A percentile compares a stretch with the other conserved stretches of the same genome.
Conservation (phyloP, 1,284 basidiomycete genomes). For the Austroboletus novae-zelandiae region DNA sequence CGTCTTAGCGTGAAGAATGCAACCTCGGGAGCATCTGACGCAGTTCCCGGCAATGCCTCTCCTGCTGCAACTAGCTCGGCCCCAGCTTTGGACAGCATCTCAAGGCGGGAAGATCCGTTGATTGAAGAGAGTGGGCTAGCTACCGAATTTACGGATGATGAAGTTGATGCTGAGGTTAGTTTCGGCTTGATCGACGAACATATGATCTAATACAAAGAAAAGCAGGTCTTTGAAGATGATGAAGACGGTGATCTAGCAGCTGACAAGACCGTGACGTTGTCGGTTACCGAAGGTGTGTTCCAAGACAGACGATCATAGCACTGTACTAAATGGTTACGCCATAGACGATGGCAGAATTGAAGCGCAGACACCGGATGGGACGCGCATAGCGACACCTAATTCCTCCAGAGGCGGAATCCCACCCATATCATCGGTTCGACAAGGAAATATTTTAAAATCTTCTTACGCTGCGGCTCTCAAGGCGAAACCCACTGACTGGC, state of each 20-base stretch:
- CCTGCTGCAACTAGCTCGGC: constrained; percentile 15
- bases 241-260: constrained; percentile 67
- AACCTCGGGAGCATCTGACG: constrained; percentile 19
- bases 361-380: constrained; percentile 95
- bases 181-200: neutral
- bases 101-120: constrained; percentile 46
- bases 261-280: constrained; percentile 85
- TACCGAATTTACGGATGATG: constrained; percentile 77
- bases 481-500: constrained; percentile 91
- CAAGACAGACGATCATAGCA: neutral
- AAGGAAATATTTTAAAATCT: constrained; percentile 47
- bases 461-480: constrained; percentile 96
- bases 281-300: constrained; percentile 71
- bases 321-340: constrained; percentile 7
- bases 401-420: constrained; percentile 41
- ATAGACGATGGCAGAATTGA: constrained; percentile 87
- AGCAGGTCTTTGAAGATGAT: constrained; percentile 66
- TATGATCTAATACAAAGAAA: constrained; percentile 4
- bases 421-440: constrained; percentile 36
- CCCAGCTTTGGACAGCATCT: constrained; percentile 17
- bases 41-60: constrained; percentile 25
- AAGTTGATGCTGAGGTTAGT: constrained; percentile 68
- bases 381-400: constrained; percentile 86
- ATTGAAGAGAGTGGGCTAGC: constrained; percentile 63
- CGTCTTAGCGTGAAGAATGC: constrained; percentile 74